phyloP scores from a whole-genome alignment of 192 early-diverging fungal species.

The Paraglomus occultum region DNA sequence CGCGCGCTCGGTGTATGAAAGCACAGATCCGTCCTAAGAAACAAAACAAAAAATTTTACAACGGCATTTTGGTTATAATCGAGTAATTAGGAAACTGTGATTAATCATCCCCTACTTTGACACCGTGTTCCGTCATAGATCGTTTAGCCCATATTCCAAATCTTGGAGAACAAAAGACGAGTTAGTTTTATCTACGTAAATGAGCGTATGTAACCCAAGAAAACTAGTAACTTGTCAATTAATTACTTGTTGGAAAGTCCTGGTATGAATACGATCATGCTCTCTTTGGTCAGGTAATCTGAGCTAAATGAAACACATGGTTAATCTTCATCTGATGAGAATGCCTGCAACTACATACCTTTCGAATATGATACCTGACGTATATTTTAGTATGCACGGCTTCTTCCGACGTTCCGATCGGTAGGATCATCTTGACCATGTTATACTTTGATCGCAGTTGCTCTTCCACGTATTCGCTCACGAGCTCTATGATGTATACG shows the following conservation, averaged over 20 bases:
- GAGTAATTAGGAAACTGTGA: background rate
- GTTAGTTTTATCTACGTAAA: background rate
- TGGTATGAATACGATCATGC: slow-evolving; percentile 26
- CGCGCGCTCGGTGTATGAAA: slow-evolving; percentile 20
- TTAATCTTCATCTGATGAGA: background rate
- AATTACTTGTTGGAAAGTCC: slow-evolving; percentile 17
- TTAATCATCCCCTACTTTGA: slow-evolving; percentile 2
- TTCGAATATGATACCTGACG: slow-evolving; percentile 1
- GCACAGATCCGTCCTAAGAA: slow-evolving; percentile 23
- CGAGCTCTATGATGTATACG: background rate
- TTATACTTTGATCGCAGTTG: background rate
- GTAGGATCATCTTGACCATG: background rate
- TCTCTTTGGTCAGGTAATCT: slow-evolving; percentile 23
- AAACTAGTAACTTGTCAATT: background rate
- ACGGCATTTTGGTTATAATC: too few species aligned
- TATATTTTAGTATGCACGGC: slow-evolving; percentile 24
- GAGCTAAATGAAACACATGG: background rate
- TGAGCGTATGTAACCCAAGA: background rate
- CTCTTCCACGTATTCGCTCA: background rate
- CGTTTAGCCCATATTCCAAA: slow-evolving; percentile 20
- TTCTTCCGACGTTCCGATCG: background rate
- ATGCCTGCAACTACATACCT: background rate
- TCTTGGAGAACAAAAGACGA: background rate
- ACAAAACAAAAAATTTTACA: background rate
- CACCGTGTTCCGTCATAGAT: background rate